phyloP scores from a whole-genome alignment of 108 stramenopile genomes.

The Skeletonema potamos region DNA sequence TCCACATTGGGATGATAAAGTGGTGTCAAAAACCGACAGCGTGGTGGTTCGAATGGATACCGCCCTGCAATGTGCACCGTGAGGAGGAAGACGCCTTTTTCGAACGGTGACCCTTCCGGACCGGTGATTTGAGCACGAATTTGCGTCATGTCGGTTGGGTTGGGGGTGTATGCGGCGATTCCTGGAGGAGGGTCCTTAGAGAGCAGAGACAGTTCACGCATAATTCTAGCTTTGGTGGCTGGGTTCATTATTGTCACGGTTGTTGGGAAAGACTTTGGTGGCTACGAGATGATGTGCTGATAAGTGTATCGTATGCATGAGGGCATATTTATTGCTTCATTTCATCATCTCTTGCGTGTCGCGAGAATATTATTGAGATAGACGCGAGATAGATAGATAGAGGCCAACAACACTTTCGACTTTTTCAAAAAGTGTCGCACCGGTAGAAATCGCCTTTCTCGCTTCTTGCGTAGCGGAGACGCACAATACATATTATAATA shows the following conservation, averaged over 20 bases:
- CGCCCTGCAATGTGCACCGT: constrained; percentile 47
- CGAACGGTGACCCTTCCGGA: constrained; percentile 66
- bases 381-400: too few relatives aligned
- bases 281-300: neutral
- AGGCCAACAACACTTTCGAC: too few relatives aligned
- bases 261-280: too few relatives aligned
- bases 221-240: constrained; percentile 47
- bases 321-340: too few relatives aligned
- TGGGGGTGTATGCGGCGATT: constrained; percentile 60
- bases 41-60: constrained; percentile 76
- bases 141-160: constrained; percentile 53
- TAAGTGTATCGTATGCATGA: neutral
- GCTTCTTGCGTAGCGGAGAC: too few relatives aligned
- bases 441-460: too few relatives aligned
- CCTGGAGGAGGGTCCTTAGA: constrained; percentile 67
- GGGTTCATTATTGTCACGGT: neutral
- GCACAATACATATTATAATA: too few relatives aligned
- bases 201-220: constrained; percentile 59
- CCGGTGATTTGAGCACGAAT: constrained; percentile 70
- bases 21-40: constrained; percentile 70
- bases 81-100: constrained; percentile 59
- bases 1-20: constrained; percentile 76
- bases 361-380: too few relatives aligned
- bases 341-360: too few relatives aligned
- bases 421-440: too few relatives aligned